Conservation (phyloP, 2,329 filamentous ascomycete species). For the Stagonosporopsis cucurbitacearum region DNA sequence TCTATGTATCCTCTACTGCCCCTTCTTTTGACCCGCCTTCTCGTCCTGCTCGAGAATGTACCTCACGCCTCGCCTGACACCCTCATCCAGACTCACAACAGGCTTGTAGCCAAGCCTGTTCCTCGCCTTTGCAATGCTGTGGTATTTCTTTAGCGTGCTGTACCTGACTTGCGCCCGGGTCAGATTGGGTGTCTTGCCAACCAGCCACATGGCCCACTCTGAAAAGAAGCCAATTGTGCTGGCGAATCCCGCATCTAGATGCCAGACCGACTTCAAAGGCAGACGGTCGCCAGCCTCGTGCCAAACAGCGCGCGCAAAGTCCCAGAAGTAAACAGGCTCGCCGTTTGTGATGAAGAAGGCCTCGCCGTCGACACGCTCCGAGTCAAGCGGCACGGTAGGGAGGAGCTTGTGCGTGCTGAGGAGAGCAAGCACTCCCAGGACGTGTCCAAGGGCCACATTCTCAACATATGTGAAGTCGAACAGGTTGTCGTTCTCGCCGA, state of each 20-base stretch:
- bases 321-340: slow-evolving; percentile 59
- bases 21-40: slow-evolving; percentile 45
- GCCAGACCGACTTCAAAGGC: slow-evolving; percentile 51
- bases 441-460: slow-evolving; percentile 60
- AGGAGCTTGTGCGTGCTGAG: slow-evolving; percentile 51
- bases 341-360: slow-evolving; percentile 61
- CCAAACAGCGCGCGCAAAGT: slow-evolving; percentile 57
- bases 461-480: slow-evolving; percentile 62
- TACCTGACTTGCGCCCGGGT: slow-evolving; percentile 63
- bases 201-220: slow-evolving; percentile 54
- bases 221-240: slow-evolving; percentile 52
- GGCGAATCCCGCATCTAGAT: slow-evolving; percentile 51
- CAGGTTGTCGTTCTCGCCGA: slow-evolving; percentile 60
- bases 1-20: slow-evolving; percentile 30
- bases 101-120: slow-evolving; percentile 72
- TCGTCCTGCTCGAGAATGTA: slow-evolving; percentile 48
- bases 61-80: slow-evolving; percentile 56
- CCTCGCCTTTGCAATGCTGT: slow-evolving; percentile 78
- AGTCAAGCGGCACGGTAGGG: slow-evolving; percentile 50
- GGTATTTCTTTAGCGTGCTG: slow-evolving; percentile 78
- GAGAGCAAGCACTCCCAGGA: slow-evolving; percentile 58
- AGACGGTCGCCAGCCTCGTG: slow-evolving; percentile 52
- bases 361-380: slow-evolving; percentile 57
- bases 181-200: slow-evolving; percentile 55
- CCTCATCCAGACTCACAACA: slow-evolving; percentile 70